Base-by-base conservation (phyloP, 306 rosid species). In the Fagus sylvatica region DNA sequence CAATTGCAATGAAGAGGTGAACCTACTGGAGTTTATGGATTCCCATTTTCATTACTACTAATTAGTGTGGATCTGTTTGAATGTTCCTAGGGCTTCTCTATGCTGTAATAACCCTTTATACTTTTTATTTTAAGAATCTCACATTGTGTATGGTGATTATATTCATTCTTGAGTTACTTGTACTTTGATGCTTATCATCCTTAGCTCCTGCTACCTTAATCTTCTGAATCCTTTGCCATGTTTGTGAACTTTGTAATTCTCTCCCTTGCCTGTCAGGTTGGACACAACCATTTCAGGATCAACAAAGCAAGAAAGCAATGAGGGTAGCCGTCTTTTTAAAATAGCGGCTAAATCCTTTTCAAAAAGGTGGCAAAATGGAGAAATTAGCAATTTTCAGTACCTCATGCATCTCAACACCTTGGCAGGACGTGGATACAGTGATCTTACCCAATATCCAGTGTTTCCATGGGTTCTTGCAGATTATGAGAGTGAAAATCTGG, bases 361-460 rank as follows among this genome's bases (percentile, higher is more conserved):
- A 32, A 96, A 90, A 84, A 89, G 99, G 81, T 96, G 99, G 99
- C 99, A 96, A 78, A 93, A 73, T 86, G 99, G 99, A 74, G 99
- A 96, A 84, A 96, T 93, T 76, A 96, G 96, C 93, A 96, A 96
- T 79, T 96, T 96, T 79, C 99, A 96, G 74, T 96, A 96, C 86
- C 98, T 96, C 82, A 96, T 96, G 99, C 97, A 93, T 88, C 98
- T 96, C 64, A 96, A 96, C 79, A 96, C 99, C 75, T 90, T 93
- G 88, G 99, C 99, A n/a, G 99, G 99, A 54, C 99, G 99, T 66
- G 99, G 99, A 53, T 96, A 96, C 84, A 96, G 97, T 80, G 99
- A 96, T 87, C 98, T 96, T 78, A 96, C 99, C 64, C 99, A 96
- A 74, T 96, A 93, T 84, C 99, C 99, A 53, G 99, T 96, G 76